A percentile compares a stretch with the other conserved stretches of the same genome.
Evolutionary conservation across 768 basidiomycete species (phyloP).

Genomic region (Auricularia sp.): DNA sequence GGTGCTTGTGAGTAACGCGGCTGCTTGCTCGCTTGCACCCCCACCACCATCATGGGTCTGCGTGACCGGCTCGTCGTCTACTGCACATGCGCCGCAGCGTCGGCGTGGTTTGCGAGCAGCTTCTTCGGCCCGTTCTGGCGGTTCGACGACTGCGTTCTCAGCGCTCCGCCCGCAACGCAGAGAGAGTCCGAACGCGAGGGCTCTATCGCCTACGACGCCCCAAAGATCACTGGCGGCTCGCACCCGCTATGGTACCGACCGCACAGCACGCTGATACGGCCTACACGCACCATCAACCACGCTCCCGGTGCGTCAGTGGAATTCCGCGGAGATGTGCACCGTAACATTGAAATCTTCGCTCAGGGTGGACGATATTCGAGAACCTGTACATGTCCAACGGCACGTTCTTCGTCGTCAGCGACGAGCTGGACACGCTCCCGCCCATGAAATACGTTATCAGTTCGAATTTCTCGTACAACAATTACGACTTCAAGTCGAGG

Average conservation of each 20-base stretch:
- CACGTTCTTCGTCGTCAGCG: constrained; percentile 60
- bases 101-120: no score
- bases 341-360: neutral
- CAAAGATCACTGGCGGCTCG: neutral
- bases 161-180: no score
- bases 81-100: no score
- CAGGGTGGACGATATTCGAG: constrained; percentile 77
- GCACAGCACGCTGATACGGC: neutral
- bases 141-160: no score
- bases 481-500: constrained; percentile 52
- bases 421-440: constrained; percentile 36
- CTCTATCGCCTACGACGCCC: neutral
- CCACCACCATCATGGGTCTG: no score
- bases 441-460: constrained; percentile 50
- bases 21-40: no score
- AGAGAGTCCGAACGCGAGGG: no score
- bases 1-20: no score
- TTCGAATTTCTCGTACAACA: constrained; percentile 45
- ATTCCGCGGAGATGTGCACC: neutral
- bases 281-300: neutral
- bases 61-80: no score
- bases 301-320: neutral
- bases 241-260: neutral
- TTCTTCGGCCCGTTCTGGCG: no score
- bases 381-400: constrained; percentile 81